Evolutionary conservation across 1,284 basidiomycete species (phyloP), one percentile per base, ranked within the genome.

Genomic region (Pseudozyma sp.): DNA sequence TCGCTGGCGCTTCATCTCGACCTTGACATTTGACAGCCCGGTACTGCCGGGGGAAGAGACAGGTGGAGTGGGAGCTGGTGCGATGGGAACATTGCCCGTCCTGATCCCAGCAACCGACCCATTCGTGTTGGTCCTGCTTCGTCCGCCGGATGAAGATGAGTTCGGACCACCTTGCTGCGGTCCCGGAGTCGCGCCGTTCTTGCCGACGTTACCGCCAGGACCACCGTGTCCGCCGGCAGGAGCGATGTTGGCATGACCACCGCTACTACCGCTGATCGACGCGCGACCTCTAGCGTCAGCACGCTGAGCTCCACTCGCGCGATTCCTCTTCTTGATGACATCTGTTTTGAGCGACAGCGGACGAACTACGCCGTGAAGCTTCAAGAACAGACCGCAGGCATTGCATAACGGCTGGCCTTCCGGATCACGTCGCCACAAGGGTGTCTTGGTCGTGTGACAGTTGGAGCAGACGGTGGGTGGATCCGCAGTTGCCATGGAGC

Each of bases 271-370:
- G 17, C 59, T 45, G 13, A 62, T 42, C 46, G 66, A 50, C 13
- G 16, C 45, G 2, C 72, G 54, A 11, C 55, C 61, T 19, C 72
- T 53, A 6, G 59, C 67, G 45, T 65, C 67, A 9, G 50, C 50
- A 5, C 66, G 49, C 43, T 70, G 75, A 10, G 64, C 65, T 13
- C 70, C 74, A 47, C 69, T 71, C 24, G 71, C 68, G 37, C 83
- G 74, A 63, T 84, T 84, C 9, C 94, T 89, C 87, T 97, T 97
- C 90, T 97, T 97, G 86, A 97, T 97, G 46, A 97, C 92, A 84
- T 97, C 94, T 29, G 94, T 97, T 88, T 97, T 97, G 69, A 97
- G 88, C 50, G 94, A 95, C 71, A 97, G 86, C 7, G 94, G 94
- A 57, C 95, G 89, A 16, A 95, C 93, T 42, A 97, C 94, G 45